Evolutionary conservation across 305 asterid species (phyloP).

Genomic region (Solanum hybrid): DNA sequence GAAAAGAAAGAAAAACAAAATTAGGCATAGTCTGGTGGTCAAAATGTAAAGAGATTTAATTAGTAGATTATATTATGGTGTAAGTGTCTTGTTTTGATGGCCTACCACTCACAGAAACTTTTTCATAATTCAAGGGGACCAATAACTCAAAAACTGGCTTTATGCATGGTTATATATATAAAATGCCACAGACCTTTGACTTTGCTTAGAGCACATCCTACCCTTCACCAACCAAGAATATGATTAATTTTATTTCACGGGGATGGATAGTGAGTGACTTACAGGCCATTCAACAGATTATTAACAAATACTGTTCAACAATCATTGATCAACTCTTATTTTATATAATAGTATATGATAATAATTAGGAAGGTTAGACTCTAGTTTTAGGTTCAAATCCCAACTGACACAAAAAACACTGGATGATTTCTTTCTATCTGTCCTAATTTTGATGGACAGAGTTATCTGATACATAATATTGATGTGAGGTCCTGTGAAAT

Average conservation of each 20-base stretch:
- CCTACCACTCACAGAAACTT: slow-evolving; percentile 30
- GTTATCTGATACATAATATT: not conserved
- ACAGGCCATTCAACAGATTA: slow-evolving; percentile 27
- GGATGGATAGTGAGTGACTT: slow-evolving; percentile 34
- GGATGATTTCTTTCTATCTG: not conserved
- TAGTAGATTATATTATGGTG: slow-evolving; percentile 11
- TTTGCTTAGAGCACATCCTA: slow-evolving; percentile 35
- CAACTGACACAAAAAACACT: not conserved
- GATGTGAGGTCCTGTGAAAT: not conserved
- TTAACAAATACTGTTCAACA: slow-evolving; percentile 10
- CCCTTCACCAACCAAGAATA: slow-evolving; percentile 27
- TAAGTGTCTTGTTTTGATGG: slow-evolving; percentile 25
- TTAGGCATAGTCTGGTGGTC: slow-evolving; percentile 11
- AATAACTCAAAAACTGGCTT: slow-evolving; percentile 15
- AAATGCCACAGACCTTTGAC: slow-evolving; percentile 19
- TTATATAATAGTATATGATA: not conserved
- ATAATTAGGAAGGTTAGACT: not conserved
- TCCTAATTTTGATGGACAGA: not conserved
- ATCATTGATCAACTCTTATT: not conserved
- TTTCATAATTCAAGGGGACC: slow-evolving; percentile 19
- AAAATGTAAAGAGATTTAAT: slow-evolving; percentile 14
- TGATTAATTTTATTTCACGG: slow-evolving; percentile 26
- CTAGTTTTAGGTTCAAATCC: not conserved
- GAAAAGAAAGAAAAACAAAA: not conserved
- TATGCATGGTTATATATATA: not conserved